Evolutionary conservation across 2,329 filamentous ascomycete genomes (phyloP).

Genomic region (Chaetomiaceae sp.): DNA sequence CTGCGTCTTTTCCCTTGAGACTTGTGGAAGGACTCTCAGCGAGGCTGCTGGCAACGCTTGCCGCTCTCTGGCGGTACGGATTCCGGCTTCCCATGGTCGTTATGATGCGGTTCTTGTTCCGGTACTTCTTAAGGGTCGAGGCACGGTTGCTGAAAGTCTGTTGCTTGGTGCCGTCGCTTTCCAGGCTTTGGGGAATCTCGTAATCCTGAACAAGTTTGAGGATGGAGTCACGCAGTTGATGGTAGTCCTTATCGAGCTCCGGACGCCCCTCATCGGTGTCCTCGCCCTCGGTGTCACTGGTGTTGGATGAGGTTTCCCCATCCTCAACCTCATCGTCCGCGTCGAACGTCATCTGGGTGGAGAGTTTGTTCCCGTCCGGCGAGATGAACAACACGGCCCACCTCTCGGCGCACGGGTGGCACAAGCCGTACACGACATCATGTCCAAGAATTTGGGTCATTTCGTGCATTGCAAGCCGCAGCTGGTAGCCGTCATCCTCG

Average conservation of each 20-base stretch:
- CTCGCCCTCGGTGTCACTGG: constrained; percentile 57
- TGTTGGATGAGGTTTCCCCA: constrained; percentile 52
- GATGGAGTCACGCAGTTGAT: constrained; percentile 73
- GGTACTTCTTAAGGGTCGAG: constrained; percentile 53
- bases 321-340: constrained; percentile 58
- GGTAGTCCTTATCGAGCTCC: constrained; percentile 72
- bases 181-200: constrained; percentile 64
- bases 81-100: constrained; percentile 52
- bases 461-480: constrained; percentile 64
- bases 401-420: constrained; percentile 73
- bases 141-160: constrained; percentile 64
- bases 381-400: constrained; percentile 81
- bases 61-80: constrained; percentile 41
- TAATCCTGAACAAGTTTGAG: constrained; percentile 76
- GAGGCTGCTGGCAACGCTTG: constrained; percentile 25
- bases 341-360: constrained; percentile 66
- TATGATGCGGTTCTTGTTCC: constrained; percentile 53
- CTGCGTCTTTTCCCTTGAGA: constrained; percentile 27
- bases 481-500: constrained; percentile 58
- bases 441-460: constrained; percentile 60
- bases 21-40: constrained; percentile 25
- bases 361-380: constrained; percentile 62
- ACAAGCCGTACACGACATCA: constrained; percentile 59
- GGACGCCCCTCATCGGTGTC: constrained; percentile 48
- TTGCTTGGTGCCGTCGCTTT: constrained; percentile 52